These are phyloP conservation scores for Aphanomyces astaci DNA, from an alignment of 352 stramenopile species.

Conservation along the genomic window DNA sequence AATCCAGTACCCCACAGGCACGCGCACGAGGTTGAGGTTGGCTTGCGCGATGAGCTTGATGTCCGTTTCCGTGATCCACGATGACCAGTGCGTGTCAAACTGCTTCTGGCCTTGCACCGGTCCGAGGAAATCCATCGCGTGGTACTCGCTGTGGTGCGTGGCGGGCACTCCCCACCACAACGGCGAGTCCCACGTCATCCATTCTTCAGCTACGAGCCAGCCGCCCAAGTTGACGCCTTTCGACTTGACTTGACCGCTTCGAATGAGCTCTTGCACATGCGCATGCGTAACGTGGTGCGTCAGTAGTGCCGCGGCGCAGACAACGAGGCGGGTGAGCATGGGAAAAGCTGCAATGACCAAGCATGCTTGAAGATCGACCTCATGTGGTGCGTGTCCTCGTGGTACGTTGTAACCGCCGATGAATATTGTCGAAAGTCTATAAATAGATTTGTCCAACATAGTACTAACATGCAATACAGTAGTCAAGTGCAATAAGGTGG, in stretches of 20 bases:
- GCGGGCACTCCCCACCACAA: slow-evolving; percentile 47
- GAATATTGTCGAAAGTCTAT: background rate
- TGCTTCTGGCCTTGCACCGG: slow-evolving; percentile 31
- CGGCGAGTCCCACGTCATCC: slow-evolving; percentile 56
- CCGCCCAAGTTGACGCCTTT: slow-evolving; percentile 66
- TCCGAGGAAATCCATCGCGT: slow-evolving; percentile 39
- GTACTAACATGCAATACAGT: no score
- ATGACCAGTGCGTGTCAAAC: slow-evolving; percentile 46
- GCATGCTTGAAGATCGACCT: background rate
- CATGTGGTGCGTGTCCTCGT: no score
- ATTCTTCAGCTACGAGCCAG: slow-evolving; percentile 72
- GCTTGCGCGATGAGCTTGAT: slow-evolving; percentile 49
- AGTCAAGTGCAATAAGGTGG: no score
- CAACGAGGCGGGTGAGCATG: background rate
- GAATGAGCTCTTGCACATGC: slow-evolving; percentile 58
- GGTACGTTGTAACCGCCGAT: no score
- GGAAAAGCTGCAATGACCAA: background rate
- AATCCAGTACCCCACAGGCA: slow-evolving; percentile 78
- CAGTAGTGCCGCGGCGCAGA: background rate
- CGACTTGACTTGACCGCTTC: slow-evolving; percentile 35
- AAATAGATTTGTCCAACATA: no score
- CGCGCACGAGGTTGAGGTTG: slow-evolving; percentile 73
- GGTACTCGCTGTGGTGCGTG: slow-evolving; percentile 46
- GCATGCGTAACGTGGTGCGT: background rate
- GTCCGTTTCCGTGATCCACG: slow-evolving; percentile 62